Conservation (phyloP, 2,329 filamentous ascomycete species). For the Monosporascus sp. region DNA sequence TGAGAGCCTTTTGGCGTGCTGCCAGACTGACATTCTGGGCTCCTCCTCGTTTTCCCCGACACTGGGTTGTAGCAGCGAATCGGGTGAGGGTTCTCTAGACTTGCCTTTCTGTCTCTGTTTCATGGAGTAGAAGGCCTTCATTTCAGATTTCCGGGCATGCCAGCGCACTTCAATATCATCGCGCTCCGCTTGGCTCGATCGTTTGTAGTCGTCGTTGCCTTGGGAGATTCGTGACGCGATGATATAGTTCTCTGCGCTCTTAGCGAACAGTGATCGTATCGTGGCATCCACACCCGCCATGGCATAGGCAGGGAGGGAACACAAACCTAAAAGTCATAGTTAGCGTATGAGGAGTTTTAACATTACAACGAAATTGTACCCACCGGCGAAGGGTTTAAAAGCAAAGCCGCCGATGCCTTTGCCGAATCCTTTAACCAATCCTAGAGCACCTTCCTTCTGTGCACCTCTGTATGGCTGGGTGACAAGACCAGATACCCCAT, state of each 20-base stretch:
- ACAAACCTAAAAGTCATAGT: constrained; percentile 41
- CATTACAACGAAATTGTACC: constrained; percentile 19
- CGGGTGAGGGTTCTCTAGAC: constrained; percentile 24
- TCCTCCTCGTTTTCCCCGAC: constrained; percentile 15
- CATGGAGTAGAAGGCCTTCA: constrained; percentile 54
- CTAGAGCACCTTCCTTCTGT: constrained; percentile 56
- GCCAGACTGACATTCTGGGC: constrained; percentile 40
- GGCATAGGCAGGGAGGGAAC: constrained; percentile 72
- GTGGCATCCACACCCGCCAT: constrained; percentile 80
- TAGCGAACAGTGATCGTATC: constrained; percentile 64
- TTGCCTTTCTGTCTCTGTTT: constrained; percentile 42
- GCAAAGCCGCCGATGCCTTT: constrained; percentile 79
- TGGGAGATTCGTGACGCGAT: constrained; percentile 71
- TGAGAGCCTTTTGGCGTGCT: constrained; percentile 41
- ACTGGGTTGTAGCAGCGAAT: constrained; percentile 9
- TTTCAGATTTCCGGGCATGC: constrained; percentile 54
- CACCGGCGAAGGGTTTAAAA: constrained; percentile 75
- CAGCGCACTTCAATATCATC: constrained; percentile 61
- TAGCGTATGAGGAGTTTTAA: neutral
- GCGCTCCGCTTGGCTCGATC: constrained; percentile 52
- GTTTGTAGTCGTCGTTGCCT: constrained; percentile 61
- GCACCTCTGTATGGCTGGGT: constrained; percentile 70
- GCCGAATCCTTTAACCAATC: constrained; percentile 72
- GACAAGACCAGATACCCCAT: constrained; percentile 75
- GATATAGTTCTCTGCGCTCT: constrained; percentile 72